Percentiles rank a stretch among this genome's conserved stretches.
Evolutionary conservation across 345 rosid genomes (phyloP).

Genomic region (Rhodamnia rubescens): DNA sequence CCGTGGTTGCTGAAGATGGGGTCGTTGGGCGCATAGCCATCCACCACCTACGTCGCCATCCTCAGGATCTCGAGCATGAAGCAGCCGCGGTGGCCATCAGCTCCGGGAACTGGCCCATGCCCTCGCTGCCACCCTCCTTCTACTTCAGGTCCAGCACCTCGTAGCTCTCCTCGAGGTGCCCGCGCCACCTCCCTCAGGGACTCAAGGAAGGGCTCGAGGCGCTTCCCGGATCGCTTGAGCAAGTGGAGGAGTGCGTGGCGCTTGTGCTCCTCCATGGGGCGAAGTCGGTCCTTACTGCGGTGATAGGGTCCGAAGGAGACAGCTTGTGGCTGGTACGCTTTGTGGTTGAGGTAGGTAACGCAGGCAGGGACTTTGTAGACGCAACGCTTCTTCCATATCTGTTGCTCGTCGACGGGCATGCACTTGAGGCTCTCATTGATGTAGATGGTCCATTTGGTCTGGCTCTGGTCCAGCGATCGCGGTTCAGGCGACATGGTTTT

Average conservation of each 20-base stretch:
- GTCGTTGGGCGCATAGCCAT: background rate
- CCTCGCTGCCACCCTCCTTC: background rate
- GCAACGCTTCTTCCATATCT: too few relatives aligned
- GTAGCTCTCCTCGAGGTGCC: background rate
- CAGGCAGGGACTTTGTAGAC: background rate
- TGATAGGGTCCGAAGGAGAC: conserved; percentile 5
- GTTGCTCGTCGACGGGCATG: too few relatives aligned
- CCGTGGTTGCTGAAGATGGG: conserved; percentile 1
- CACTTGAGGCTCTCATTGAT: too few relatives aligned
- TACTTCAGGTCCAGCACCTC: background rate
- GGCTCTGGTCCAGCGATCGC: too few relatives aligned
- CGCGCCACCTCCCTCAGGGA: background rate
- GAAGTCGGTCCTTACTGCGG: background rate
- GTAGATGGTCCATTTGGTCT: too few relatives aligned
- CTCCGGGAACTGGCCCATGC: background rate
- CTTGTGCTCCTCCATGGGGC: background rate
- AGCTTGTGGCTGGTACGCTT: background rate
- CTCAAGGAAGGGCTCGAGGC: background rate
- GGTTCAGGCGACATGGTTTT: too few relatives aligned
- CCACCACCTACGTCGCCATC: too few relatives aligned
- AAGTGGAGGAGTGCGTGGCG: background rate
- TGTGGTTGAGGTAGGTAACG: background rate
- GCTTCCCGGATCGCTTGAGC: background rate
- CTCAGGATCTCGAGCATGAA: conserved; percentile 3
- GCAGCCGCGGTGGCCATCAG: conserved; percentile 5